Evolutionary conservation across 495 filamentous ascomycete genomes (phyloP).

Genomic region (Trichocladium uniseriatum): DNA sequence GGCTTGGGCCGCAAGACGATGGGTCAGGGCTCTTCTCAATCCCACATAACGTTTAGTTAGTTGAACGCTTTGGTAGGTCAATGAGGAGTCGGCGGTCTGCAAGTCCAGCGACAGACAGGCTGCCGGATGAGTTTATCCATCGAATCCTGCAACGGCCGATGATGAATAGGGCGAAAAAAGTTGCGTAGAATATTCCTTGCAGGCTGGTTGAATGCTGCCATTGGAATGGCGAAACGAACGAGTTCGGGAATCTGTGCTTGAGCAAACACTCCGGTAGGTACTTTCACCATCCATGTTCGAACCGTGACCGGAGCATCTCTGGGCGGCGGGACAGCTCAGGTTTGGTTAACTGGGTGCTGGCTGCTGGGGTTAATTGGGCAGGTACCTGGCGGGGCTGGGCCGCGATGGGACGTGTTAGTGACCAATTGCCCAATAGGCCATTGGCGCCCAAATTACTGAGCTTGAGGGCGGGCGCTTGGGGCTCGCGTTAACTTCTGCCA

Average conservation of each 20-base stretch:
- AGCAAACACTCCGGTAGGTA: slow-evolving; percentile 3
- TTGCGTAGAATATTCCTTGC: neutral
- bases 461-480: neutral
- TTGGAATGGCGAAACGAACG: too few relatives aligned
- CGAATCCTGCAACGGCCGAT: neutral
- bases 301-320: neutral
- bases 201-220: neutral
- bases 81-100: neutral
- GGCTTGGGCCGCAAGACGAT: slow-evolving; percentile 4
- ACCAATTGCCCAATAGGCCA: neutral
- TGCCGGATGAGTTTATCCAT: neutral
- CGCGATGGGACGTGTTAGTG: slow-evolving; percentile 21
- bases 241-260: neutral
- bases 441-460: slow-evolving; percentile 2
- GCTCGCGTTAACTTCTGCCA: slow-evolving; percentile 11
- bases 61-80: too few relatives aligned
- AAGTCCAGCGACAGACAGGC: neutral
- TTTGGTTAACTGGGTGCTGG: too few relatives aligned
- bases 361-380: neutral
- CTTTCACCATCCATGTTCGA: neutral
- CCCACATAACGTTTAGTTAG: too few relatives aligned
- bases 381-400: slow-evolving; percentile 10
- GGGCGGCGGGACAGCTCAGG: slow-evolving; percentile 14
- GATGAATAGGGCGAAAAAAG: neutral
- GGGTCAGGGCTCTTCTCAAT: too few relatives aligned